These are phyloP conservation scores for Dactylellina haptotyla DNA, from an alignment of 2,329 filamentous ascomycete species.

Conservation along the genomic window DNA sequence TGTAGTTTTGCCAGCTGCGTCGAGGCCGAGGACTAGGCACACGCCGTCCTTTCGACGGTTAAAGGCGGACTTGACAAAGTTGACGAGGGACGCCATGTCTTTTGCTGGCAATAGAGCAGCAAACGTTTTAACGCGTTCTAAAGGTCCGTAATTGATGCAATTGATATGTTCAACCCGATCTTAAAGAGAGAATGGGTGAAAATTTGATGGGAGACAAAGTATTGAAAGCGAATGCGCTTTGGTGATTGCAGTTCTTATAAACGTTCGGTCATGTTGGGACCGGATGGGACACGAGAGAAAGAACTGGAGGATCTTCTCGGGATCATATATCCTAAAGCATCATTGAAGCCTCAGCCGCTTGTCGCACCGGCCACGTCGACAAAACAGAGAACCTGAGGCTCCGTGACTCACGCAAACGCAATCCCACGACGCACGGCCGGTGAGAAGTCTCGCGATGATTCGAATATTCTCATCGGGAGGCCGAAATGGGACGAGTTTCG, in stretches of 20 bases:
- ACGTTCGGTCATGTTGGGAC: too few relatives aligned
- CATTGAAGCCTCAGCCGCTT: too few relatives aligned
- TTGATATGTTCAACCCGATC: too few relatives aligned
- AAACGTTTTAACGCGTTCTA: not conserved
- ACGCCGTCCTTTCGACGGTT: not conserved
- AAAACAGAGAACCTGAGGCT: conserved; percentile 1
- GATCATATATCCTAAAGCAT: too few relatives aligned
- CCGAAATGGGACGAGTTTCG: not conserved
- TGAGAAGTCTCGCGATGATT: not conserved
- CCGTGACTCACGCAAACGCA: conserved; percentile 41
- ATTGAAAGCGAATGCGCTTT: too few relatives aligned
- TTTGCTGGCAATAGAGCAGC: not conserved
- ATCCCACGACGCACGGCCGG: conserved; percentile 11
- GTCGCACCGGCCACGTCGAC: conserved; percentile 29
- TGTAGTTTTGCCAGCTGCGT: conserved; percentile 53
- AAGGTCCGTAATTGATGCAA: too few relatives aligned
- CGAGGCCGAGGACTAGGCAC: conserved; percentile 52
- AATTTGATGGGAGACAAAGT: too few relatives aligned
- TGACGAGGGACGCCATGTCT: conserved; percentile 36
- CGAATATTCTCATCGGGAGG: not conserved
- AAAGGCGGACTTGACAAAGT: conserved; percentile 19
- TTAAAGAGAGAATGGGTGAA: too few relatives aligned
- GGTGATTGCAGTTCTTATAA: too few relatives aligned
- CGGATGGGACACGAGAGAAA: too few relatives aligned
- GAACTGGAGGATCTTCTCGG: too few relatives aligned